A percentile compares a stretch with the other conserved stretches of the same genome.
phyloP scores from a whole-genome alignment of 768 basidiomycete species.

The Lyophyllum semitale region DNA sequence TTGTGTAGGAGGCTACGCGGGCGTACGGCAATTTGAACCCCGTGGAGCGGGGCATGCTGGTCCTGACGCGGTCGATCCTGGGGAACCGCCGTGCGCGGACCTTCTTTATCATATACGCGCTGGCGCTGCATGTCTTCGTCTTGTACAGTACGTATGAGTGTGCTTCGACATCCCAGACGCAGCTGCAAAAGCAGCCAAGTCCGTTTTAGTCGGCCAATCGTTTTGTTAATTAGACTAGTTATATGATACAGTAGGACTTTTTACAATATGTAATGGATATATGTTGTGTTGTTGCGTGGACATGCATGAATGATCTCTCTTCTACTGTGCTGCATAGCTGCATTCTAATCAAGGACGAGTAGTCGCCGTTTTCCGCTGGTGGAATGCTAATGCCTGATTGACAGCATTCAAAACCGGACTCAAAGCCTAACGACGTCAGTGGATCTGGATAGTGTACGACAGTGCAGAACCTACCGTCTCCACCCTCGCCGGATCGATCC shows the following conservation, averaged over 20 bases:
- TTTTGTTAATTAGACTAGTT: conserved; percentile 21
- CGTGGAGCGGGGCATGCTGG: conserved; percentile 84
- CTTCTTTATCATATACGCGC: conserved; percentile 86
- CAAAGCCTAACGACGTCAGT: neutral
- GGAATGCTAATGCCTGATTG: conserved; percentile 68
- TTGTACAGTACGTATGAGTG: conserved; percentile 80
- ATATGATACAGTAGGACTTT: conserved; percentile 26
- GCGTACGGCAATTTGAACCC: conserved; percentile 92
- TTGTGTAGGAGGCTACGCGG: conserved; percentile 83
- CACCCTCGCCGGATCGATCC: conserved; percentile 63
- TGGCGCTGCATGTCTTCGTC: conserved; percentile 78
- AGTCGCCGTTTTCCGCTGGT: conserved; percentile 41
- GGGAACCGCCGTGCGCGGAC: conserved; percentile 90
- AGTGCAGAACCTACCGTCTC: conserved; percentile 53
- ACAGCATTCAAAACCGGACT: conserved; percentile 22
- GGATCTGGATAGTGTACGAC: neutral
- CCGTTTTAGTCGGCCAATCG: conserved; percentile 35
- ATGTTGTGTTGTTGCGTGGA: conserved; percentile 6
- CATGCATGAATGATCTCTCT: conserved; percentile 15
- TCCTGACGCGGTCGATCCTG: conserved; percentile 81
- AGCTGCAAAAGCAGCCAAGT: conserved; percentile 52
- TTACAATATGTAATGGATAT: conserved; percentile 1
- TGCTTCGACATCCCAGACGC: conserved; percentile 50
- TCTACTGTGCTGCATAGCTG: conserved; percentile 22
- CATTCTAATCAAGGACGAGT: conserved; percentile 8